A percentile compares a stretch with the other conserved stretches of the same genome.
Evolutionary conservation across 2,329 filamentous ascomycete species (phyloP).

Genomic region (Escovopsis sp.): DNA sequence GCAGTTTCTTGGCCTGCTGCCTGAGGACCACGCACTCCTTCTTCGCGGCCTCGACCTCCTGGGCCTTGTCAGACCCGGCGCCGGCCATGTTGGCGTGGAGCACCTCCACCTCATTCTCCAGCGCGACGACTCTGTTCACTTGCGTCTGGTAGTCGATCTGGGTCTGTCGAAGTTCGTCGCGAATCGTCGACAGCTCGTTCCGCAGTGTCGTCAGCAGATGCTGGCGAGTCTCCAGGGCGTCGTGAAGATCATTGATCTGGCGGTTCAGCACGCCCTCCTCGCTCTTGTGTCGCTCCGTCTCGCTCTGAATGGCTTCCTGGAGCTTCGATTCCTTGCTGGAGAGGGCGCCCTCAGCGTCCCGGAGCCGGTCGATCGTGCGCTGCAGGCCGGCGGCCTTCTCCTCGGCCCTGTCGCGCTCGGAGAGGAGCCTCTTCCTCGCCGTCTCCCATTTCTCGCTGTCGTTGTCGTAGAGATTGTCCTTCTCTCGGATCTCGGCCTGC

Average conservation of each 20-base stretch:
- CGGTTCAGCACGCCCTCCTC: constrained; percentile 55
- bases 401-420: constrained; percentile 50
- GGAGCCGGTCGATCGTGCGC: constrained; percentile 54
- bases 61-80: not conserved
- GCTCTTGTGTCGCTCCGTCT: constrained; percentile 53
- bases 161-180: constrained; percentile 55
- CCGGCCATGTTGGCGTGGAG: constrained; percentile 31
- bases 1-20: constrained; percentile 24
- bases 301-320: constrained; percentile 52
- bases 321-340: constrained; percentile 53
- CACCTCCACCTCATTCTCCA: constrained; percentile 66
- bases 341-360: constrained; percentile 50
- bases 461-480: constrained; percentile 53
- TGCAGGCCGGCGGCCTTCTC: constrained; percentile 53
- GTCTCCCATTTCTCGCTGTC: constrained; percentile 60
- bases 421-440: constrained; percentile 44
- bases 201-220: constrained; percentile 49
- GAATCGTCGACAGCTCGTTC: constrained; percentile 47
- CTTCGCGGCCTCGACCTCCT: constrained; percentile 8
- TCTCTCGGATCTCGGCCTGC: constrained; percentile 50
- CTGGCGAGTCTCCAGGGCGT: constrained; percentile 53
- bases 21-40: constrained; percentile 14
- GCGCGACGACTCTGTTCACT: constrained; percentile 46
- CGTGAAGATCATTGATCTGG: constrained; percentile 62
- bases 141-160: constrained; percentile 47